Conservation (phyloP, 768 basidiomycete genomes). For the Leucocoprinus birnbaumii region DNA sequence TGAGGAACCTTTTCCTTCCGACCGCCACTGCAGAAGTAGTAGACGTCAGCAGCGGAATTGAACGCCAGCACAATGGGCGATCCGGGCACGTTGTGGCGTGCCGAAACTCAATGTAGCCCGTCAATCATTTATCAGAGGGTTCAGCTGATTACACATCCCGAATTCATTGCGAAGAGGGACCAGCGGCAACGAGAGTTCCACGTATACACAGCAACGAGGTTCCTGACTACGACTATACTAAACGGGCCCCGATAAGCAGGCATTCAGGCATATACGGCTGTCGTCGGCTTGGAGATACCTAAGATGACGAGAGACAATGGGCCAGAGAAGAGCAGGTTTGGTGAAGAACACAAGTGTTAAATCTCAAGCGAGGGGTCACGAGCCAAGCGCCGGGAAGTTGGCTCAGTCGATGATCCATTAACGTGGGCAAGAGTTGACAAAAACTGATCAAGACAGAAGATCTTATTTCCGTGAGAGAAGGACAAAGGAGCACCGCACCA, state of each 20-base stretch:
- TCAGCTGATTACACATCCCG: not conserved
- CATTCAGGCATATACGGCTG: not conserved
- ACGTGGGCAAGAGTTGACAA: not conserved
- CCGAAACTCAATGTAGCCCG: not conserved
- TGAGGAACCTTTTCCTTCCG: not conserved
- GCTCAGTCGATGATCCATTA: not conserved
- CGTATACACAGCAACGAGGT: not conserved
- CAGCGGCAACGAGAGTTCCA: not conserved
- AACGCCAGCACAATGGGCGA: no score
- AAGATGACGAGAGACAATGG: not conserved
- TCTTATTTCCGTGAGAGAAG: not conserved
- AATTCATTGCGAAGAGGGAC: not conserved
- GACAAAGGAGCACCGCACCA: constrained; percentile 1
- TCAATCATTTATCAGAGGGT: no score
- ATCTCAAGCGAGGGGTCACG: not conserved
- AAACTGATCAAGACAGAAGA: not conserved
- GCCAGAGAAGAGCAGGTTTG: not conserved
- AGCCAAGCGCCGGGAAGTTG: not conserved
- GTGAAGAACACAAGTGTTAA: not conserved
- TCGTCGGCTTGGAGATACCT: not conserved
- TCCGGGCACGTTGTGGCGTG: not conserved
- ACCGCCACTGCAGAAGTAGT: not conserved
- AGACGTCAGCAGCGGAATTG: not conserved
- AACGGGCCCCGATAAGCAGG: not conserved
- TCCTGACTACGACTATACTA: constrained; percentile 1